phyloP scores from a whole-genome alignment of 768 basidiomycete genomes.

The Myochromella boudieri region DNA sequence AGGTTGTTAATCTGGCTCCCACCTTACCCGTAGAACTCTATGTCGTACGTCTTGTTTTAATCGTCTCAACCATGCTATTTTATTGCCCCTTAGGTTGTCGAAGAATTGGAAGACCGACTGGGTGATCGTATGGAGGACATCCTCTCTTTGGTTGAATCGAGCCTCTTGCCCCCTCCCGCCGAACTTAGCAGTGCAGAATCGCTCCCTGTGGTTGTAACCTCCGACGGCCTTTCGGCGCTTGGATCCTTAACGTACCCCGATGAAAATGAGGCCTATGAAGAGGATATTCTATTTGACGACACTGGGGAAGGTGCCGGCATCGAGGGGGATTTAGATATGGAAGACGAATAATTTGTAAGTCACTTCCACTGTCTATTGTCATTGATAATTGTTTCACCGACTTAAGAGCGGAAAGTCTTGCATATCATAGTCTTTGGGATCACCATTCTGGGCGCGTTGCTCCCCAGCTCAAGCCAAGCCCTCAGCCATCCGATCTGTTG shows the following conservation, averaged over 20 bases:
- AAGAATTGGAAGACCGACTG: conserved; percentile 86
- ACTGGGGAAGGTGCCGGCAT: conserved; percentile 63
- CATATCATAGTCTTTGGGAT: no score
- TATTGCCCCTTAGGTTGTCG: conserved; percentile 64
- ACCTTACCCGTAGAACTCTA: conserved; percentile 83
- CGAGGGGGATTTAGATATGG: conserved; percentile 72
- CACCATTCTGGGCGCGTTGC: no score
- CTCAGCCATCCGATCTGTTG: no score
- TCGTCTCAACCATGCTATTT: not conserved
- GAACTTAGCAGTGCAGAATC: conserved; percentile 4
- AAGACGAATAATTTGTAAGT: conserved; percentile 42
- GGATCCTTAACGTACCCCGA: conserved; percentile 6
- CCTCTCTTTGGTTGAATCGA: conserved; percentile 49
- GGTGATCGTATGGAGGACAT: conserved; percentile 70
- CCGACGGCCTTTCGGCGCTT: not conserved
- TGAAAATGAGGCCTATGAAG: conserved; percentile 34
- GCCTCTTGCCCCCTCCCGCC: conserved; percentile 28
- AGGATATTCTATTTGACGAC: conserved; percentile 65
- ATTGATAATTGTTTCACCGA: no score
- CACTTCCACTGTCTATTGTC: no score
- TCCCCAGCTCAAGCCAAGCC: no score
- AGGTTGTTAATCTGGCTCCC: conserved; percentile 89
- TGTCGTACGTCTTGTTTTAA: conserved; percentile 56
- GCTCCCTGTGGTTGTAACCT: not conserved
- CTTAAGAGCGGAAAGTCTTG: no score